Evolutionary conservation across 164 flowering plant genomes (phyloP), one percentile per base, ranked within the genome.

Genomic region (Echeveria elegans): DNA sequence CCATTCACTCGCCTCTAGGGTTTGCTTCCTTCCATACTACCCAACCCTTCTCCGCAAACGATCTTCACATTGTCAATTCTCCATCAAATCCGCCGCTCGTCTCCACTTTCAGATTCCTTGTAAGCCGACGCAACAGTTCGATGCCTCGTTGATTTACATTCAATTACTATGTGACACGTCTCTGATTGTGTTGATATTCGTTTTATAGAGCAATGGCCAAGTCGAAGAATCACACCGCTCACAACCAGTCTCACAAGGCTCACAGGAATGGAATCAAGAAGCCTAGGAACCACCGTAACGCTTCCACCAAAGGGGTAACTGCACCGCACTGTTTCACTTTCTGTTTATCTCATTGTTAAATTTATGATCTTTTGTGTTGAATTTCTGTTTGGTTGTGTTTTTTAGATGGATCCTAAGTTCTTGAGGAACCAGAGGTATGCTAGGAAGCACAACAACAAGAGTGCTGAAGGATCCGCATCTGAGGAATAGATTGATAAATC

Each of bases 181-280:
- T 34, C 37, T 34, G 37, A 34, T 34, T 34, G 37, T 34, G 37
- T 34, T 34, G 7, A 3, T 34, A 3, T 15, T 16, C 47, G 3
- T 43, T 43, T 1, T 12, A 43, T 43, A 43, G 16, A 43, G 37
- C 3, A 75, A 92, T 92, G 98, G 98, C 98, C 32, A 92, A 92
- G 86, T 92, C 98, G 78, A 92, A 92, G 95, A 92, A 92, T 63
- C 98, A 92, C 87, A 92, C 98, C 0, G 98, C 97, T 7, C 97
- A 90, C 72, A 90, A 93, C 73, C 96, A 90, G 84, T 93, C 98
- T 0, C 63, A 74, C 85, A 93, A 93, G 83, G 94, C 97, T 8
- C 98, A 93, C 86, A 86, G 67, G 76, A 93, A 93, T 59, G 98
- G 98, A 32, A 90, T 93, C 88, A 92, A 93, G 96, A 93, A 93